Base-by-base conservation (phyloP, 2,329 filamentous ascomycete species). In the Calonectria multiphialidica region DNA sequence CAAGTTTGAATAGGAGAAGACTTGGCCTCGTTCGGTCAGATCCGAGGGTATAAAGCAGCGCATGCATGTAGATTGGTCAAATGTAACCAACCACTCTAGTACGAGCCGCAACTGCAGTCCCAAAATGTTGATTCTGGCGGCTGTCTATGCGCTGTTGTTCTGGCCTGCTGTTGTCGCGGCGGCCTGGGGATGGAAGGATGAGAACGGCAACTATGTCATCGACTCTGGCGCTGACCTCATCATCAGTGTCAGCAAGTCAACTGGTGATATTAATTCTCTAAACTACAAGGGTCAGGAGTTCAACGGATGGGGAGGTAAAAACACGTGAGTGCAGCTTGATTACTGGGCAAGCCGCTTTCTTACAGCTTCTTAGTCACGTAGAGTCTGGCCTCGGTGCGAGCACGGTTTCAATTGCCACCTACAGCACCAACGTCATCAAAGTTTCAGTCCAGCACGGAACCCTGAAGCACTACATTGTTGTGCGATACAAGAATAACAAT, bases 151-250 rank as follows among this genome's bases (percentile, higher is more conserved):
- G n/a, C 71, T 79, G 49, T 78, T 76, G 59, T 76, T 74, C 75
- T 81, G 69, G 74, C 79, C 75, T 35, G 77, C 78, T 13, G 75
- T 72, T 44, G 83, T 80, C 25, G 77, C 81, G 5, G 84, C 84
- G 40, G 82, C 80, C 8, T 86, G 82, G 78, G 84, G 84, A 28
- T 86, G 82, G 74, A 82, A 80, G 1, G 84, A 86, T 28, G 78
- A 82, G 63, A 82, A 80, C 28, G 80, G 77, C 42, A 82, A 84
- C 71, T 85, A 84, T 72, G 80, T 83, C n/a, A 83, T 85, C 44
- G 84, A 81, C 71, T 80, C 77, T 21, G 81, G 81, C 1, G 73
- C 81, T 5, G 75, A 76, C 13, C 77, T 84, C 8, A 78, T 83
- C 37, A 82, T 83, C 72, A 81, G 80, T 44, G 81, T 83, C 55